These are phyloP conservation scores for Lotus japonicus DNA, from an alignment of 306 rosid genomes.

Conservation along the genomic window DNA sequence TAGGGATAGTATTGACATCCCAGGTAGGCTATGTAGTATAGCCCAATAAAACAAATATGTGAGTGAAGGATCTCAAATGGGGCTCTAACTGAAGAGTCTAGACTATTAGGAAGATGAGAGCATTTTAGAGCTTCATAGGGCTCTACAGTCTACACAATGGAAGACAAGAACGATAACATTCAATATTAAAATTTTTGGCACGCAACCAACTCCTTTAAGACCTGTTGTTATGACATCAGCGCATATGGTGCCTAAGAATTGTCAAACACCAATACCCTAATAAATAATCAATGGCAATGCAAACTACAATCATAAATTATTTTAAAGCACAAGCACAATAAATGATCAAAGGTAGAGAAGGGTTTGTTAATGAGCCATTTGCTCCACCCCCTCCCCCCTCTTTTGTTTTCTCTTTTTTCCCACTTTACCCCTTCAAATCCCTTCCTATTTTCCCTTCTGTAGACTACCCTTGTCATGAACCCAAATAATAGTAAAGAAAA, in stretches of 20 bases:
- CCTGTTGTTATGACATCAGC: neutral
- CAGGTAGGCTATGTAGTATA: neutral
- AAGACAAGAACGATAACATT: neutral
- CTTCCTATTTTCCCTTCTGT: neutral
- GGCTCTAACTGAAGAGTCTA: neutral
- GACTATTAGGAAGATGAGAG: neutral
- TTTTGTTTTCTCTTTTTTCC: neutral
- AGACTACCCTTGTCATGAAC: constrained; percentile 35
- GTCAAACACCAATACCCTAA: constrained; percentile 29
- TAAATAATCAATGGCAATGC: constrained; percentile 47
- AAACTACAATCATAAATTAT: constrained; percentile 52
- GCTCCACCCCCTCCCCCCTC: constrained; percentile 13
- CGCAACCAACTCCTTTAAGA: neutral
- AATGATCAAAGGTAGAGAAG: constrained; percentile 40
- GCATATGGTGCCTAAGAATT: constrained; percentile 26
- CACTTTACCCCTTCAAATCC: neutral
- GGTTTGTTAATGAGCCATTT: constrained; percentile 39
- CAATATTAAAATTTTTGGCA: neutral
- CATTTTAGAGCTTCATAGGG: neutral
- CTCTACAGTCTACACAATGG: neutral
- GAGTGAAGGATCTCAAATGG: neutral
- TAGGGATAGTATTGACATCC: neutral
- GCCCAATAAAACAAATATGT: constrained; percentile 8
- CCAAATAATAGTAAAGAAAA: neutral
- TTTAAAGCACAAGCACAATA: constrained; percentile 58